Evolutionary conservation across 805 yeast genomes (phyloP).

Genomic region (Yarrowia keelungensis): DNA sequence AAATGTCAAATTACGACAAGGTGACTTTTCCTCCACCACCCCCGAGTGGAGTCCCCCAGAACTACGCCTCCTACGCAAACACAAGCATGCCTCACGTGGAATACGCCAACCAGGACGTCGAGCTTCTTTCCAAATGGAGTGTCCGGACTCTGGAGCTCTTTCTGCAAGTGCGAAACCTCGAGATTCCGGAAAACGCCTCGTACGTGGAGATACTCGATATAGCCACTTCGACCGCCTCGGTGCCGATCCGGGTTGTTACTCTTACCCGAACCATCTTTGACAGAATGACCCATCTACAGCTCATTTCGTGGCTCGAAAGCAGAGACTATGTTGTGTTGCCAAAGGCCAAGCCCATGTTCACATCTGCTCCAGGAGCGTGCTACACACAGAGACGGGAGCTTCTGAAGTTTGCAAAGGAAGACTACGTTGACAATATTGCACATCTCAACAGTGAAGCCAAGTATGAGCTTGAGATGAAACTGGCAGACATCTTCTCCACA

Average conservation of each 20-base stretch:
- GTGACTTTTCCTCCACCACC: constrained; percentile 4
- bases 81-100: constrained; percentile 12
- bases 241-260: constrained; percentile 14
- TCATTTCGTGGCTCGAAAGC: constrained; percentile 16
- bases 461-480: constrained; percentile 25
- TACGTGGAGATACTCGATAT: constrained; percentile 17
- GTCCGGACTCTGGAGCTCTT: constrained; percentile 20
- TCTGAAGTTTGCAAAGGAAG: constrained; percentile 13
- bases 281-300: constrained; percentile 21
- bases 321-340: constrained; percentile 22
- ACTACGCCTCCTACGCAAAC: background rate
- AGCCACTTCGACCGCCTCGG: constrained; percentile 8
- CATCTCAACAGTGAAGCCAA: constrained; percentile 1
- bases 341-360: constrained; percentile 24
- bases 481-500: constrained; percentile 11
- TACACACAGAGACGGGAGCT: constrained; percentile 9
- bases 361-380: constrained; percentile 22
- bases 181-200: constrained; percentile 5
- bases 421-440: constrained; percentile 16
- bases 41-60: background rate
- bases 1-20: constrained; percentile 23
- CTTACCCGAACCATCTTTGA: constrained; percentile 17
- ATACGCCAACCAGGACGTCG: constrained; percentile 3
- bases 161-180: constrained; percentile 10
- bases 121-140: constrained; percentile 7